phyloP scores from a whole-genome alignment of 2,329 filamentous ascomycete species.

The Aspergillus sp. region DNA sequence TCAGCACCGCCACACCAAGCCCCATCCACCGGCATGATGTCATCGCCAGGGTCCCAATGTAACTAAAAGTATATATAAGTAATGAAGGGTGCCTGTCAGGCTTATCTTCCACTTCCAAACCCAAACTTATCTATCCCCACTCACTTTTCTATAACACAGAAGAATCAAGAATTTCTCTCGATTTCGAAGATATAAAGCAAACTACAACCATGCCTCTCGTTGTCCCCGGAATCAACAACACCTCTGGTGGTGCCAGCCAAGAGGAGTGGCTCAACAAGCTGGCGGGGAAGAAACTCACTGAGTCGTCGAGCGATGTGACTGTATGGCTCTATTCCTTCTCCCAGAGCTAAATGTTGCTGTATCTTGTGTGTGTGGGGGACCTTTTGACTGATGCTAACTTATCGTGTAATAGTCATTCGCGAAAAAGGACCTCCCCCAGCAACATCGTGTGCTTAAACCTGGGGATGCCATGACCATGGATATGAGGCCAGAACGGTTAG shows the following conservation, averaged over 20 bases:
- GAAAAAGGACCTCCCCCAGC: constrained; percentile 48
- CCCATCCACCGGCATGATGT: not conserved
- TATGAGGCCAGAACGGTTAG: constrained; percentile 42
- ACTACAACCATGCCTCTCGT: constrained; percentile 49
- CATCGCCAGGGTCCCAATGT: not conserved
- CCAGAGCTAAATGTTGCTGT: not conserved
- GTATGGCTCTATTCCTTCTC: constrained; percentile 22
- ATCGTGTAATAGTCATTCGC: constrained; percentile 41
- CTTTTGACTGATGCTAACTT: not conserved
- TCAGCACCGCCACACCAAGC: not conserved
- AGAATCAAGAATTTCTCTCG: too few relatives aligned
- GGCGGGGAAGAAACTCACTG: constrained; percentile 49
- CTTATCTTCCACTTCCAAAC: not conserved
- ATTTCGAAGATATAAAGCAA: not conserved
- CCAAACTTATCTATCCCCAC: not conserved
- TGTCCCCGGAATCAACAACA: constrained; percentile 45
- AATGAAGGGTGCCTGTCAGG: not conserved
- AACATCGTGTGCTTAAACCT: constrained; percentile 47
- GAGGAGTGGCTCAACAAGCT: constrained; percentile 49
- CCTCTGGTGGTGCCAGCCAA: constrained; percentile 33
- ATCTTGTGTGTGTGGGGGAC: not conserved
- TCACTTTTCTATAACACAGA: not conserved
- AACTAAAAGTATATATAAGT: not conserved
- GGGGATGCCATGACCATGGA: constrained; percentile 45
- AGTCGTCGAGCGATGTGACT: constrained; percentile 36